These are phyloP conservation scores for Glycine soja DNA, from an alignment of 306 rosid genomes.

Conservation along the genomic window DNA sequence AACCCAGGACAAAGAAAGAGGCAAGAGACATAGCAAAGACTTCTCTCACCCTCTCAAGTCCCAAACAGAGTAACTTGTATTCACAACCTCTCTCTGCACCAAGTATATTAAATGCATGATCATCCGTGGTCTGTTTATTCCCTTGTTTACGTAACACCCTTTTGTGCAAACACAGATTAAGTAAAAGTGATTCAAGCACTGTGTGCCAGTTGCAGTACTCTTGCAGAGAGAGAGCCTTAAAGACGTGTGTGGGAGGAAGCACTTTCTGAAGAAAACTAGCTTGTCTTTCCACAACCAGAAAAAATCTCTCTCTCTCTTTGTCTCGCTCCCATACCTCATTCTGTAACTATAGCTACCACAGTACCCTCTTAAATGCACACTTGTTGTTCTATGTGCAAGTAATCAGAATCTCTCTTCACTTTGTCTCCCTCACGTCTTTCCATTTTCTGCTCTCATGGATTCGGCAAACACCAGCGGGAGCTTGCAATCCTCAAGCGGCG, in stretches of 20 bases:
- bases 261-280: constrained; percentile 47
- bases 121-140: constrained; percentile 55
- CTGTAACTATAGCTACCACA: no score
- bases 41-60: neutral
- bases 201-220: constrained; percentile 35
- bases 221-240: constrained; percentile 48
- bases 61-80: constrained; percentile 31
- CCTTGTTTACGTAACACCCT: constrained; percentile 48
- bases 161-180: constrained; percentile 44
- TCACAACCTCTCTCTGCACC: constrained; percentile 18
- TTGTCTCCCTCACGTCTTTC: constrained; percentile 47
- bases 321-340: constrained; percentile 34
- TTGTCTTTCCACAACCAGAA: constrained; percentile 48
- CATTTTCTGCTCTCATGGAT: constrained; percentile 63
- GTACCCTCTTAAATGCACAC: constrained; percentile 43
- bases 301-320: constrained; percentile 3
- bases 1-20: constrained; percentile 7
- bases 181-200: constrained; percentile 45
- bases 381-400: constrained; percentile 29
- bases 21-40: neutral
- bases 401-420: constrained; percentile 36
- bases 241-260: constrained; percentile 31
- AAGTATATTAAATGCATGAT: constrained; percentile 46
- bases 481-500: constrained; percentile 84
- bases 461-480: constrained; percentile 76